phyloP scores from a whole-genome alignment of 208 protist genomes.

The Phytomonas sp. region DNA sequence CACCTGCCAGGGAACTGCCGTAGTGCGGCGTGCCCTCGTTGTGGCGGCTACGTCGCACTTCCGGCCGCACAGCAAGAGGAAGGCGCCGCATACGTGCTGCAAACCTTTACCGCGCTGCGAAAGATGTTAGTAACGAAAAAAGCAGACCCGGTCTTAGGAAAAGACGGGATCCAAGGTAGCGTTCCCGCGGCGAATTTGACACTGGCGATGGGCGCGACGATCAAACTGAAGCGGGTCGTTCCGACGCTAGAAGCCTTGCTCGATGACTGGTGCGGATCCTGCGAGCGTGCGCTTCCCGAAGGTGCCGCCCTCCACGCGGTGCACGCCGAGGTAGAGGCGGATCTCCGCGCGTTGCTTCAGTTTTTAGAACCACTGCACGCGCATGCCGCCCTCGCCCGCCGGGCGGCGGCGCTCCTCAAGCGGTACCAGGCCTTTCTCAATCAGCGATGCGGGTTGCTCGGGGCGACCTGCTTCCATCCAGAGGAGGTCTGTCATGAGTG shows the following conservation, averaged over 20 bases:
- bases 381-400: conserved; percentile 25
- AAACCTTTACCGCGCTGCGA: conserved; percentile 7
- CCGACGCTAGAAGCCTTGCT: conserved; percentile 11
- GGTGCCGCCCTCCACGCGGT: neutral
- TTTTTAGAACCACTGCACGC: conserved; percentile 12
- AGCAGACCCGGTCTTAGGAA: conserved; percentile 18
- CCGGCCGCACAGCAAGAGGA: conserved; percentile 1
- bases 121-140: neutral
- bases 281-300: neutral
- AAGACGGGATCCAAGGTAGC: conserved; percentile 14
- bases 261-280: conserved; percentile 13
- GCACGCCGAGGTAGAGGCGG: conserved; percentile 11
- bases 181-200: conserved; percentile 8
- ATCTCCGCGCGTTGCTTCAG: conserved; percentile 13
- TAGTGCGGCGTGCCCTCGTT: conserved; percentile 23
- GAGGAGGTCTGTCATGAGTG: conserved; percentile 48
- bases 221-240: conserved; percentile 8
- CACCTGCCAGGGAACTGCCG: conserved; percentile 9
- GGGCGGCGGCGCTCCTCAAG: conserved; percentile 36
- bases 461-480: conserved; percentile 12
- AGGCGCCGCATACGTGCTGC: neutral
- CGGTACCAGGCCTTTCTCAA: conserved; percentile 41
- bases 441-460: conserved; percentile 19
- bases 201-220: neutral
- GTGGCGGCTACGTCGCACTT: conserved; percentile 16